A percentile compares a stretch with the other conserved stretches of the same genome.
These are phyloP conservation scores for Pistacia atlantica DNA, from an alignment of 345 rosid genomes.

Conservation along the genomic window DNA sequence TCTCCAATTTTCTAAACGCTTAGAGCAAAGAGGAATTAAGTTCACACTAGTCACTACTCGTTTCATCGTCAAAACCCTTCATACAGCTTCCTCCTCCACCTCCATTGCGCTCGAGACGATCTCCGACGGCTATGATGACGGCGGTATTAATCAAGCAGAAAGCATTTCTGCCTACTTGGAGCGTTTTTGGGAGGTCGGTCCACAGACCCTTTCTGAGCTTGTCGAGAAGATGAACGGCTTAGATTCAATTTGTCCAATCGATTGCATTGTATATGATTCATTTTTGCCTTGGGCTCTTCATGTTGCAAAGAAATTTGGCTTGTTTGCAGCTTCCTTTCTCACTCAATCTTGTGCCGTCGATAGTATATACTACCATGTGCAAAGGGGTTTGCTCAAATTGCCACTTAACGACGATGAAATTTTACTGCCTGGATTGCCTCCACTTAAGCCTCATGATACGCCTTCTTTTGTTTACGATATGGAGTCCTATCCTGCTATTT, in stretches of 20 bases:
- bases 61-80: slow-evolving; percentile 19
- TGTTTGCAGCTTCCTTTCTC: slow-evolving; percentile 31
- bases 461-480: slow-evolving; percentile 26
- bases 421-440: slow-evolving; percentile 36
- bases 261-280: slow-evolving; percentile 31
- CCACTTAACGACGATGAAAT: slow-evolving; percentile 14
- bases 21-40: slow-evolving; percentile 27
- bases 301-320: slow-evolving; percentile 33
- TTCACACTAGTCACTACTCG: slow-evolving; percentile 29
- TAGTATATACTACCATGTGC: slow-evolving; percentile 20
- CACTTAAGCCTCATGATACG: slow-evolving; percentile 17
- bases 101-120: slow-evolving; percentile 29
- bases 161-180: slow-evolving; percentile 15
- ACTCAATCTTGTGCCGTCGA: slow-evolving; percentile 38
- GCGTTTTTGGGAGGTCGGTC: slow-evolving; percentile 20
- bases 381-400: slow-evolving; percentile 16
- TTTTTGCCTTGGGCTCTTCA: slow-evolving; percentile 37
- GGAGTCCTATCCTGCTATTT: slow-evolving; percentile 26
- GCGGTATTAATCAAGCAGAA: slow-evolving; percentile 17
- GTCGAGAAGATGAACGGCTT: slow-evolving; percentile 16
- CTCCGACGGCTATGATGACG: slow-evolving; percentile 44
- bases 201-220: slow-evolving; percentile 22
- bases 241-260: background rate
- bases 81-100: background rate
- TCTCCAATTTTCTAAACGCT: slow-evolving; percentile 40